A percentile compares a stretch with the other conserved stretches of the same genome.
Evolutionary conservation across 495 filamentous ascomycete species (phyloP).

Genomic region (Tuber calosporum): DNA sequence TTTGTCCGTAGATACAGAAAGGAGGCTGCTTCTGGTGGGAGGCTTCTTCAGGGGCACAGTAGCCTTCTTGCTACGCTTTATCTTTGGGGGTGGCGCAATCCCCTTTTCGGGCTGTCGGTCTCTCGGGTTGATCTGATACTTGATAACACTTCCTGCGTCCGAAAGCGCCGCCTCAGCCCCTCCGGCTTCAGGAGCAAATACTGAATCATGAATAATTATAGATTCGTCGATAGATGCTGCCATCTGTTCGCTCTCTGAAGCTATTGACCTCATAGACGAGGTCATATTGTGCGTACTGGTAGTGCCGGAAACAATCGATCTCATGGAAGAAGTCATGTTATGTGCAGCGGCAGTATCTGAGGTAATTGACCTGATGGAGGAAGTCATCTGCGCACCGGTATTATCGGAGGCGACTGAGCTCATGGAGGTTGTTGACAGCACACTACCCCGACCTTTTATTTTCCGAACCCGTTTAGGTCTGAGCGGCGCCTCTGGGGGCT

Average conservation of each 20-base stretch:
- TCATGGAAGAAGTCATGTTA: slow-evolving; percentile 2
- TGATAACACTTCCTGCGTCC: slow-evolving; percentile 22
- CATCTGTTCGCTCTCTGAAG: slow-evolving; percentile 3
- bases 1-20: slow-evolving; percentile 17
- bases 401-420: not conserved
- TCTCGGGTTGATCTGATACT: not conserved
- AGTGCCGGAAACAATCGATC: not conserved
- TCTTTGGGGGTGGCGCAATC: slow-evolving; percentile 7
- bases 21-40: slow-evolving; percentile 20
- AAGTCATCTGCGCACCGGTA: not conserved
- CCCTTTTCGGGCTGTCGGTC: not conserved
- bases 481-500: not conserved
- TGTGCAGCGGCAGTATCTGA: not conserved
- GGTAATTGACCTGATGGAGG: not conserved
- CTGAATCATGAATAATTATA: not conserved
- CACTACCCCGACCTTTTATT: not conserved
- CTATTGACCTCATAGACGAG: not conserved
- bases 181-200: not conserved
- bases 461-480: not conserved
- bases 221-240: slow-evolving; percentile 3
- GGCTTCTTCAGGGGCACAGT: slow-evolving; percentile 4
- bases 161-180: slow-evolving; percentile 11
- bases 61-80: slow-evolving; percentile 19
- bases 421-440: not conserved
- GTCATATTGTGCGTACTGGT: not conserved